Base-by-base conservation (phyloP, 2,329 filamentous ascomycete genomes). In the Mollisiaceae sp. region DNA sequence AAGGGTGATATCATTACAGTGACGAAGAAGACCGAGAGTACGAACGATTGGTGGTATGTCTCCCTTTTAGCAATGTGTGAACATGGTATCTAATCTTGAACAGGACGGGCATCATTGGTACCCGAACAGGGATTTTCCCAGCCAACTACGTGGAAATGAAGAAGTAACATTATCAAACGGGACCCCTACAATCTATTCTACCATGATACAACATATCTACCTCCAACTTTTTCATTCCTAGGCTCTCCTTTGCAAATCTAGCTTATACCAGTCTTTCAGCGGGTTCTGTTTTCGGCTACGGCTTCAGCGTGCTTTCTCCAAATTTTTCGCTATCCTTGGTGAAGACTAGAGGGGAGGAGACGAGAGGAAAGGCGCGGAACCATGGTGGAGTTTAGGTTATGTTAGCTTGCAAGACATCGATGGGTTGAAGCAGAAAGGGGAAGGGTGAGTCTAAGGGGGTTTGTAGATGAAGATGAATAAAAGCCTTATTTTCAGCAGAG, bases 1-100 rank as follows among this genome's bases (percentile, higher is more conserved):
- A 99, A 99, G 83, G 95, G 95, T 22, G 95, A 99, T 36, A 79
- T 98, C 64, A 97, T 99, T 70, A 97, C 93, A 0, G 93, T 99
- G 65, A 78, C 97, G 64, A 97, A 99, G 82, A 91, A 91, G 79
- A 98, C 94, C 5, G 92, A 98, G 4, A 97, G 91, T 72, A 91
- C 92, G 65, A 94, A 93, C 64, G 94, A 98, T 78, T 98, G 94
- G 94, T 98, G 94, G 88, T 91, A 83, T 72, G 87, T 85, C 32
- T 3, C 22, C 32, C 27, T 22, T 15, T 58, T 24, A 41, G 8
- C 2, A 39, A 35, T 45, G 6, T 50, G 27, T 14, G 39, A 8
- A 38, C 8, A 38, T 24, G 57, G 63, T 59, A 39, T 45, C n/a
- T 65, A 65, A 69, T 72, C 24, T 66, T 39, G 41, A 67, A 68